Base-by-base conservation (phyloP, 345 rosid genomes). In the Microcos paniculata region DNA sequence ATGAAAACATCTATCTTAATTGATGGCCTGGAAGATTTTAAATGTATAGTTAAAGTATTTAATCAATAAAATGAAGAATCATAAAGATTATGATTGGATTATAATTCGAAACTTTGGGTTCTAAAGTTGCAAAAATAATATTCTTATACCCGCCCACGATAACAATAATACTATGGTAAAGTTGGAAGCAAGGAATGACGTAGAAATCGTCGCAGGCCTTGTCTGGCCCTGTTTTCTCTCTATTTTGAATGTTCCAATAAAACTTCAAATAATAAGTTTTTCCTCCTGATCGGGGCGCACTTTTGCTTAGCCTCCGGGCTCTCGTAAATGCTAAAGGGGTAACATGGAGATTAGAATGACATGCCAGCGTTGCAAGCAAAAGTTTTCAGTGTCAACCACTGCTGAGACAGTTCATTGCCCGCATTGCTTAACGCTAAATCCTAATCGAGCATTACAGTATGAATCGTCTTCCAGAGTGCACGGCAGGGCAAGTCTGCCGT, bases 181-280 rank as follows among this genome's bases (percentile, higher is more conserved):
- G 45, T 21, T 64, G 1, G 70, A 42, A 64, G 70, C 70, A 64
- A 64, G 30, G 70, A 64, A 64, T 64, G 69, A 63, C 69, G 45
- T 40, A 40, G 45, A 4, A 40, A 8, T 40, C 1, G 9, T 24
- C 46, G 4, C 19, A 3, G 7, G 1, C 68, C 4, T 63, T n/a
- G 46, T 3, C 48, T 8, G 5, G 0, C 5, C 14, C 43, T 35
- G 38, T 35, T 35, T 2, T 64, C 28, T 38, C 46, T 11, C 18
- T 40, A 21, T 64, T 42, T 52, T 18, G 9, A 19, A 52, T 52
- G 57, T 52, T 52, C 57, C 57, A 19, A 18, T 14, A 4, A 64
- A 64, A 42, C 70, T 38, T 42, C 70, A 64, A 64, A 40, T 21
- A 0, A 21, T 43, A 42, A 42, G 51, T 42, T 28, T 42, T 28